Base-by-base conservation (phyloP, 306 rosid species). In the Rosa persica region DNA sequence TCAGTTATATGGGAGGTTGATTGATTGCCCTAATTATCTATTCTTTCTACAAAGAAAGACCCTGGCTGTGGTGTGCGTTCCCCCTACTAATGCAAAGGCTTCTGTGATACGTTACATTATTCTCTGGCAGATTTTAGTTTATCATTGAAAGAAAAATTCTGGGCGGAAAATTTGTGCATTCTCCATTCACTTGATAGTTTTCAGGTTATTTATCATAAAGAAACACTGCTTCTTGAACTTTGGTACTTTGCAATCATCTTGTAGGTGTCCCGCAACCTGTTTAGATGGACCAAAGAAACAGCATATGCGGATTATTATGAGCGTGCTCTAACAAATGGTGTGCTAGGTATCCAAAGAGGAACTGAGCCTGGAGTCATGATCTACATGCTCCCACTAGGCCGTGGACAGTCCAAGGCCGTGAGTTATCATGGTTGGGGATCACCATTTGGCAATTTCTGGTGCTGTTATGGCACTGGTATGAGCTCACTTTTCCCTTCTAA, bases 391-490 rank as follows among this genome's bases (percentile, higher is more conserved):
- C 98, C 98, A 34, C 81, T 80, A 52, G 95, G 85, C 12, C 62
- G 77, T 60, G 98, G 97, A 52, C 85, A 74, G 82, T 92, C 98
- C 55, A 95, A 95, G 88, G 89, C 93, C 67, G 64, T 4, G 54
- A 80, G 88, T 61, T 54, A 0, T 25, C 97, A 87, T 81, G 78
- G 89, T 52, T 95, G 98, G 98, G 98, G 98, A 76, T 84, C 80
- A 22, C 85, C 87, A 3, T 85, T 85, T 75, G 72, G 76, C 6
- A 2, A 83, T 49, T 95, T 95, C 78, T 95, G 98, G 98, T 92
- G 98, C 83, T 95, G 98, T 81, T 95, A 92, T 70, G 98, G 98
- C 81, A 95, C 98, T 57, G 98, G 98, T 91, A 11, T 4, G 61
- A 23, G 39, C 43, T 81, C 8, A 13, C 4, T 72, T 55, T 67